Evolutionary conservation across 1,284 basidiomycete species (phyloP), one percentile per base, ranked within the genome.

Genomic region (Ceratobasidium theobromae): DNA sequence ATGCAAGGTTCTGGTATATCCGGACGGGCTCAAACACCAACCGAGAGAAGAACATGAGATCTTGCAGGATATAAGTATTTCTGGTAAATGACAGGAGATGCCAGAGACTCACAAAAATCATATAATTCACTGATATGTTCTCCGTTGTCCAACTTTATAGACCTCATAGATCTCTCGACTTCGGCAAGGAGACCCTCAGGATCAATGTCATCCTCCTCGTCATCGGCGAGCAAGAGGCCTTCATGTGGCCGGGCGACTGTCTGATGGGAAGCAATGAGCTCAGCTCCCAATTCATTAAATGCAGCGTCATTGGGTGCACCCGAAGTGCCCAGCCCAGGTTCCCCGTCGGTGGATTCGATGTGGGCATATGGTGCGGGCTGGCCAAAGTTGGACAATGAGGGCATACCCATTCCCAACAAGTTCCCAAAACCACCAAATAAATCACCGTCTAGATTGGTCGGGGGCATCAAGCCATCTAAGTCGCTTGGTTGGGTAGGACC

Each of bases 121-220:
- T 64, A 64, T 21, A 64, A 48, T 14, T 52, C 58, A 30, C 25
- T 52, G 25, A 64, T 49, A 18, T 64, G 48, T 21, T 64, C 58
- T 38, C 48, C 58, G 3, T 27, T 48, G 25, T 32, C 48, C 14
- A 64, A 48, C n/a, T 33, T 51, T 6, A 64, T 64, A 18, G 35
- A 25, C 25, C 58, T 64, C 58, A 64, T 64, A 28, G 58, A 64
- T 43, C 48, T 46, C 41, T 64, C 58, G 14, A 64, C 58, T 35
- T 64, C 58, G n/a, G 58, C 58, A 11, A 64, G 23, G 4, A 64
- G 58, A 12, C 58, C 58, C 25, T 64, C 58, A 27, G 58, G 58
- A 43, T 64, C 58, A 30, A 64, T 64, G 38, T 64, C 58, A n/a
- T 64, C 58, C 35, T 64, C 58, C 43, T 64, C 58, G 27, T 64